Evolutionary conservation across 495 filamentous ascomycete species (phyloP), one percentile per base, ranked within the genome.

Genomic region (Talaromyces ruber): DNA sequence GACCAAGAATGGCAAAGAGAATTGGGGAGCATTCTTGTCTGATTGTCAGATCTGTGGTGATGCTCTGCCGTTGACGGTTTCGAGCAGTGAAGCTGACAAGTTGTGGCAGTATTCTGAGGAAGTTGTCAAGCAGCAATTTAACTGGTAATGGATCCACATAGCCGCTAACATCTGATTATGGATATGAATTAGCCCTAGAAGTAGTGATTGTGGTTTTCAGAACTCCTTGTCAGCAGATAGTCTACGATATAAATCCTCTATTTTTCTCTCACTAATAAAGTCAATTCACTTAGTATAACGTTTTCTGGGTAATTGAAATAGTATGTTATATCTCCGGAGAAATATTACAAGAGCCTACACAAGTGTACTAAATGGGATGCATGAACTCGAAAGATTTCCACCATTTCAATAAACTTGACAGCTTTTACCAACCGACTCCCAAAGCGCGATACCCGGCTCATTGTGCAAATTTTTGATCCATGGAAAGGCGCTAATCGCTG

Each of bases 21-120:
- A 79, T 56, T 71, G 68, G 43, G 79, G 77, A 3, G 66, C 64
- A 6, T 82, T 68, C 63, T 65, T 80, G 6, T 61, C 61, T 34
- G 73, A 80, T 57, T 80, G 77, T 55, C 74, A 78, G 50, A 68
- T 77, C 21, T 66, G 65, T 24, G 69, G 75, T 7, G 47, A 64
- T 29, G 68, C 68, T 16, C 54, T 55, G 16, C 60, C 68, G 7
- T 55, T 67, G 29, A 64, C 68, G 45, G 65, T 62, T 51, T 74
- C 71, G 61, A 70, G 47, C 25, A 69, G 69, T 5, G 70, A 71
- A n/a, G 83, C 80, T 4, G 82, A 81, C 56, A 77, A 65, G 65
- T 67, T 84, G 14, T 82, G 80, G 81, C 65, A 66, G 18, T 16
- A 79, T 16, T 78, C 76, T 24, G 81, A 85, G 68, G 70, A 76